Evolutionary conservation across 148 eudicot species (phyloP), one percentile per base, ranked within the genome.

Genomic region (Diospyros lotus): DNA sequence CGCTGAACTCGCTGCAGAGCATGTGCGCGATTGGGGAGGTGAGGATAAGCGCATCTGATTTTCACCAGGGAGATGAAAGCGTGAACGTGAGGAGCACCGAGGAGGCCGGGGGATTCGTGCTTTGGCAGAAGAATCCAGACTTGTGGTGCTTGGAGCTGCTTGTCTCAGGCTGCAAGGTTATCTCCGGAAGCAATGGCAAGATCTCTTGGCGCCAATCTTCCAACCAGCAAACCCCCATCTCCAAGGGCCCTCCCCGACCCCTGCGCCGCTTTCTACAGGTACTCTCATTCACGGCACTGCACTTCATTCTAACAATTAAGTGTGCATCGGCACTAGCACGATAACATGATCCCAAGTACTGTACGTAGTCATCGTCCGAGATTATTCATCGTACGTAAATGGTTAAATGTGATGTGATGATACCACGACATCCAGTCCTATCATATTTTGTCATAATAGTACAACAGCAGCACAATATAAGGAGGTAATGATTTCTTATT

Each of bases 141-240:
- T 56, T 82, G 11, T 95, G 99, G 99, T 89, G 82, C 78, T 68
- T 95, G 9, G 97, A 95, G 77, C 78, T 92, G 65, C 87, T 92
- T 12, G 93, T 95, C 28, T 89, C 97, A 0, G 97, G 97, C 0
- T 95, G 97, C 78, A 95, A 95, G 70, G 93, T 95, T 48, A 87
- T 87, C 81, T 92, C 97, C 0, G 99, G 99, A 0, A 88, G 97
- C 86, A 89, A 90, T 40, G 96, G 97, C 58, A 86, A 87, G 75
- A 58, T 90, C 41, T 89, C 93, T 0, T 95, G 99, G 99, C 85
- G 97, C 66, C 96, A 92, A 46, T 93, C 97, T 2, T 92, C 97
- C 3, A 92, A 88, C 76, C 89, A 82, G 59, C 84, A 80, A 58
- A 81, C 76, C 12, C 86, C 87, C 6, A 77, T 91, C 66, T 76